These are phyloP conservation scores for Colletotrichum spaethianum DNA, from an alignment of 2,329 filamentous ascomycete species.

Conservation along the genomic window DNA sequence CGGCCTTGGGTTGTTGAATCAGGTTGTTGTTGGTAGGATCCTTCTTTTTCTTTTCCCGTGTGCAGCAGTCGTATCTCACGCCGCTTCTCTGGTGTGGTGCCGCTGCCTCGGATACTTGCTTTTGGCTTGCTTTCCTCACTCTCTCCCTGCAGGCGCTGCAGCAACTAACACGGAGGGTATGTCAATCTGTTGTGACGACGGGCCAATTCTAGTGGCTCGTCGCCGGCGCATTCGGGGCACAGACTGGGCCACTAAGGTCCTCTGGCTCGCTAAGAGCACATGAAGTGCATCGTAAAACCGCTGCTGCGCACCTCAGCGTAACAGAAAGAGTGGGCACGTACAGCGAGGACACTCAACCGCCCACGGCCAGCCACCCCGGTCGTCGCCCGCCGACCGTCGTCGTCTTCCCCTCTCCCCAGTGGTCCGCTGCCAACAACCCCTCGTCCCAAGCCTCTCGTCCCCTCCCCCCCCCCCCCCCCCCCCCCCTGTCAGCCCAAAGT, in stretches of 20 bases:
- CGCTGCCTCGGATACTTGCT: constrained; percentile 30
- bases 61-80: not conserved
- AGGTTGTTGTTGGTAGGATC: constrained; percentile 23
- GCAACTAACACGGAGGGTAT: not conserved
- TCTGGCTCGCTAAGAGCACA: constrained; percentile 4
- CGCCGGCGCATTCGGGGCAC: not conserved
- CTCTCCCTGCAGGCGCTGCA: constrained; percentile 31
- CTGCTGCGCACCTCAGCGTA: constrained; percentile 26
- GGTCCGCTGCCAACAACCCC: constrained; percentile 25
- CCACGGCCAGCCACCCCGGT: constrained; percentile 16
- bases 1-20: constrained; percentile 1
- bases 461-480: not conserved
- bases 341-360: constrained; percentile 26
- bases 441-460: constrained; percentile 18
- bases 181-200: not conserved
- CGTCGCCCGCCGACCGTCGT: not conserved
- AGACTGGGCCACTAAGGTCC: not conserved
- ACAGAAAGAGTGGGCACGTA: constrained; percentile 39
- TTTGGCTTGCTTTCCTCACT: not conserved
- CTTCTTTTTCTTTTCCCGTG: not conserved
- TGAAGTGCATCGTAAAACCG: constrained; percentile 14
- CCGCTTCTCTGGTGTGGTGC: not conserved
- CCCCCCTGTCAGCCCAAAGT: constrained; percentile 21
- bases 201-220: constrained; percentile 9
- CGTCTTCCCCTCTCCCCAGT: constrained; percentile 8